A percentile compares a stretch with the other conserved stretches of the same genome.
phyloP scores from a whole-genome alignment of 306 rosid genomes.

The Glycine soja region DNA sequence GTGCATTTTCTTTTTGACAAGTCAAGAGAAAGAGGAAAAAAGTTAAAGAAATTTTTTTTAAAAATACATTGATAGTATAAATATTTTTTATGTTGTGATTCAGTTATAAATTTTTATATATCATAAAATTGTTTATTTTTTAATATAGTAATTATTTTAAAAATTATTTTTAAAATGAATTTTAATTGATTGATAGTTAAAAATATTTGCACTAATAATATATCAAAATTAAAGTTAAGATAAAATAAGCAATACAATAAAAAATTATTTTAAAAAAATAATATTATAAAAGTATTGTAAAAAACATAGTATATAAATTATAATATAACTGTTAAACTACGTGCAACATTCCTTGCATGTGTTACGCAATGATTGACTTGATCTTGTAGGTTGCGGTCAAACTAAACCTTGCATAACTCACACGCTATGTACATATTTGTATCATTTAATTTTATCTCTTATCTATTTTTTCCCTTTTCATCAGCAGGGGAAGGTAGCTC shows the following conservation, averaged over 20 bases:
- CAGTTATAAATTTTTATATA: not conserved
- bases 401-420: slow-evolving; percentile 45
- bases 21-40: not conserved
- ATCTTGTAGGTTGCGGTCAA: slow-evolving; percentile 46
- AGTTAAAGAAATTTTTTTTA: not conserved
- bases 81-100: not conserved
- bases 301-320: not conserved
- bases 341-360: slow-evolving; percentile 50
- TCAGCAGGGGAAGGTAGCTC: not conserved
- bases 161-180: not conserved
- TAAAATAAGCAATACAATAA: not conserved
- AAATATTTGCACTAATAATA: not conserved
- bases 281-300: not conserved
- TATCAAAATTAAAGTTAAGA: not conserved
- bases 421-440: slow-evolving; percentile 43
- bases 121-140: not conserved
- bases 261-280: not conserved
- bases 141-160: not conserved
- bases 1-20: not conserved
- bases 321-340: not conserved
- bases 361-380: slow-evolving; percentile 55
- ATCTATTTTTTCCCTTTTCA: not conserved
- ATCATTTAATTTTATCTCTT: slow-evolving; percentile 38
- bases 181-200: no score
- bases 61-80: not conserved